Evolutionary conservation across 2,329 filamentous ascomycete species (phyloP), one percentile per base, ranked within the genome.

Genomic region (Ilyonectria sp.): DNA sequence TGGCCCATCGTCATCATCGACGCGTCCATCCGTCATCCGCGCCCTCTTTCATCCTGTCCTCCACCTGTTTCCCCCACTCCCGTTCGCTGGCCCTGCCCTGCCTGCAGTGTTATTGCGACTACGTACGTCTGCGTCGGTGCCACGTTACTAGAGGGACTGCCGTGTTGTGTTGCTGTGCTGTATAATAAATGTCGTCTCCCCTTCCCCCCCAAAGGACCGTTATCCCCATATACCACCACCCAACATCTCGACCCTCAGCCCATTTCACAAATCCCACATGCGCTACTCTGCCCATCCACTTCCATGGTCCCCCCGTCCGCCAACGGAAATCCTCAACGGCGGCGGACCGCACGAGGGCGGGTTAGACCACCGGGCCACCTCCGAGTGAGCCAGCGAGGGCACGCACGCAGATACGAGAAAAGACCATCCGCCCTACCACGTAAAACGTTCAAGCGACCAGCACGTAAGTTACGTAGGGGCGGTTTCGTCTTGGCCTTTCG

Each of bases 1-100:
- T 66, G 52, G 37, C 21, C 33, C 53, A 66, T 66, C 58, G 58
- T 66, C 63, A 52, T 66, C 63, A 44, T 61, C 52, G 63, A 66
- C 63, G 58, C 63, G 63, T 61, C 53, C 52, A 60, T 31, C 58
- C 50, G 58, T 52, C 40, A 56, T 56, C 63, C 56, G 50, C 55
- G 35, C 60, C 35, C 23, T 31, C 21, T 50, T 52, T 37, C 15
- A n/a, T 35, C 26, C 19, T 11, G n/a, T 33, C 57, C 13, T 44
- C 23, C 29, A 46, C 23, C 50, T 44, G 26, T 19, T 57, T 43
- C 7, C 15, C 55, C 35, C 52, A 19, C 40, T 21, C 15, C 19
- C 3, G n/a, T 21, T n/a, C 31, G 31, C 7, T 33, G 31, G 10
- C 31, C 31, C 31, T 33, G 10, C 31, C 31, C 31, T 33, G 31